A percentile compares a stretch with the other conserved stretches of the same genome.
Evolutionary conservation across 2,329 filamentous ascomycete genomes (phyloP).

Genomic region (Rutstroemia sydowiana): DNA sequence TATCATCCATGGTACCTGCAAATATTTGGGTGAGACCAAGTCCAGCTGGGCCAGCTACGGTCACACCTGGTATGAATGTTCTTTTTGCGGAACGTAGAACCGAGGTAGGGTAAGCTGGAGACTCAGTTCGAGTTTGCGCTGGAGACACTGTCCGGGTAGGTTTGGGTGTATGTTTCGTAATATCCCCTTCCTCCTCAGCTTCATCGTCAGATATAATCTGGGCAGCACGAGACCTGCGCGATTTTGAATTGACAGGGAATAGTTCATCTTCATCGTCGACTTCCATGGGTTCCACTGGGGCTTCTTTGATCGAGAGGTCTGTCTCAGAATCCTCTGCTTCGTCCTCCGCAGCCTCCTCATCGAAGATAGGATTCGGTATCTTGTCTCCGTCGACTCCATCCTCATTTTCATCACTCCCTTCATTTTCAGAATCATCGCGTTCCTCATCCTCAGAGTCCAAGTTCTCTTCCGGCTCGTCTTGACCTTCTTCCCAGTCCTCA

Average conservation of each 20-base stretch:
- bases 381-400: conserved; percentile 35
- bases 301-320: conserved; percentile 28
- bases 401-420: conserved; percentile 42
- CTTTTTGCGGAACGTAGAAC: conserved; percentile 63
- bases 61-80: conserved; percentile 61
- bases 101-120: conserved; percentile 48
- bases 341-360: conserved; percentile 32
- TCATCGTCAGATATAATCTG: conserved; percentile 35
- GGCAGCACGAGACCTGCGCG: conserved; percentile 19
- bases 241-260: conserved; percentile 11
- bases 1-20: conserved; percentile 75
- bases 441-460: conserved; percentile 33
- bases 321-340: conserved; percentile 31
- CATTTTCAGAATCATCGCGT: conserved; percentile 29
- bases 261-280: conserved; percentile 27
- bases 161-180: conserved; percentile 17
- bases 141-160: conserved; percentile 24
- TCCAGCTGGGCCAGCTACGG: conserved; percentile 52
- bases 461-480: conserved; percentile 36
- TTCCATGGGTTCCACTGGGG: conserved; percentile 21
- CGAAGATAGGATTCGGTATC: conserved; percentile 24
- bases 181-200: conserved; percentile 37
- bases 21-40: conserved; percentile 86
- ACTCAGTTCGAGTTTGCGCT: conserved; percentile 34
- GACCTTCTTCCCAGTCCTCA: conserved; percentile 43